These are phyloP conservation scores for Hymenotorrendiella dingleyae DNA, from an alignment of 2,329 filamentous ascomycete species.

Conservation along the genomic window DNA sequence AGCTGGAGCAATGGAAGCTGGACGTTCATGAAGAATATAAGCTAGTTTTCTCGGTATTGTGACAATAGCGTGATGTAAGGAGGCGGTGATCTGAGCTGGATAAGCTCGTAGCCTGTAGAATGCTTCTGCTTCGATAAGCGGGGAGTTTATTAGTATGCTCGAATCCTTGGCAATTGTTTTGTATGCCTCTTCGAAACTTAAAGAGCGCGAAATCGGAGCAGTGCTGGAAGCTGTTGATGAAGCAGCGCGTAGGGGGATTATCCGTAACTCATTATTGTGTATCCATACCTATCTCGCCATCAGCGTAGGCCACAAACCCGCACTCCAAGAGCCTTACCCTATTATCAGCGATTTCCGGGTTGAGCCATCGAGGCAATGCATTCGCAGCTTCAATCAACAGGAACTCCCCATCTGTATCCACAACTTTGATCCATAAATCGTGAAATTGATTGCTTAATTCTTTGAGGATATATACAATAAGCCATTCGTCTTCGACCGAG, in stretches of 20 bases:
- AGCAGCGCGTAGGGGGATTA: constrained; percentile 55
- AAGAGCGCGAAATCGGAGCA: constrained; percentile 32
- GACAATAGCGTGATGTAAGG: constrained; percentile 68
- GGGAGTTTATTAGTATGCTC: constrained; percentile 60
- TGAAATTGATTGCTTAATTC: constrained; percentile 70
- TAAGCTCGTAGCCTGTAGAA: constrained; percentile 86
- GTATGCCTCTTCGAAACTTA: constrained; percentile 62
- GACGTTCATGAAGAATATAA: constrained; percentile 68
- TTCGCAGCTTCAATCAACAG: constrained; percentile 90
- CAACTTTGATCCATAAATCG: constrained; percentile 74
- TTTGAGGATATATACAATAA: constrained; percentile 83
- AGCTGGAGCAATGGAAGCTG: constrained; percentile 72
- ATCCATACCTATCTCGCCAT: constrained; percentile 67
- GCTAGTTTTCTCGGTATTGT: constrained; percentile 78
- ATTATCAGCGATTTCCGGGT: constrained; percentile 81
- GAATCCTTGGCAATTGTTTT: constrained; percentile 51
- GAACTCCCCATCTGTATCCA: constrained; percentile 91
- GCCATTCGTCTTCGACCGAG: constrained; percentile 95
- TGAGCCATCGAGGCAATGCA: constrained; percentile 82
- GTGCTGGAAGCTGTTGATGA: constrained; percentile 34
- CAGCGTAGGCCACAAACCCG: not conserved
- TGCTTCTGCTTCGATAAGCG: constrained; percentile 76
- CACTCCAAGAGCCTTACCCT: constrained; percentile 41
- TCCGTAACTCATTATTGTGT: constrained; percentile 64
- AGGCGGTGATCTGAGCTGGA: constrained; percentile 65